Base-by-base conservation (phyloP, 2,329 filamentous ascomycete genomes). In the Pyrenophora graminea region DNA sequence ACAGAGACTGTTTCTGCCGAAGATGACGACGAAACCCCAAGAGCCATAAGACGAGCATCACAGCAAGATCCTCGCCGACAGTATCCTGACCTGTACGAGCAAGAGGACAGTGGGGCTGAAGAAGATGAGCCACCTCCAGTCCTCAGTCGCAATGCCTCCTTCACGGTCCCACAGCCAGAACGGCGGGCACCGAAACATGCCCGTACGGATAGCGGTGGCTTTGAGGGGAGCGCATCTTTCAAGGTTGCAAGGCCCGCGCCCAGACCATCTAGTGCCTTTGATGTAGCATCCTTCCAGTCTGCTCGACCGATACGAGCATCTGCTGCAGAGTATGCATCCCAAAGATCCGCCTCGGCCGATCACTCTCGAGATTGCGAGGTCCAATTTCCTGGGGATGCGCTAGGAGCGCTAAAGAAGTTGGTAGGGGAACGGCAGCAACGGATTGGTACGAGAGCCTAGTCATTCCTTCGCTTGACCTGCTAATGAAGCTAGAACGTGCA, bases 51-150 rank as follows among this genome's bases (percentile, higher is more conserved):
- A 4, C 60, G 51, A 17, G 52, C 61, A 10, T 58, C 63, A 3
- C 65, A 67, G 36, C 63, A 64, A 23, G 66, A 71, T 25, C 45
- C 66, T 18, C 59, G 65, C 46, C 58, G 56, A 3, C 74, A 76
- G 41, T 79, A 79, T 55, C 77, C 77, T 18, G 76, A 70, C 6
- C 58, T 79, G 1, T 80, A 76, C 70, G 67, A 70, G 43, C 73
- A 73, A 17, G 72, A 71, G 42, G 76, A 71, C 39, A 73, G 63
- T 36, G 71, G 74, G 18, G 69, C 70, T 15, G 72, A 74, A 27
- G 63, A 68, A 2, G 70, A 72, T 3, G 70, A 72, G 39, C 56
- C 63, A 4, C 63, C 63, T 13, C 58, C 62, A 5, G 61, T 62
- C 2, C 56, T 70, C 18, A 73, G 72, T 49, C 69, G 70, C 9